Conservation (phyloP, 2,329 filamentous ascomycete species). For the Rhynchosporium agropyri region DNA sequence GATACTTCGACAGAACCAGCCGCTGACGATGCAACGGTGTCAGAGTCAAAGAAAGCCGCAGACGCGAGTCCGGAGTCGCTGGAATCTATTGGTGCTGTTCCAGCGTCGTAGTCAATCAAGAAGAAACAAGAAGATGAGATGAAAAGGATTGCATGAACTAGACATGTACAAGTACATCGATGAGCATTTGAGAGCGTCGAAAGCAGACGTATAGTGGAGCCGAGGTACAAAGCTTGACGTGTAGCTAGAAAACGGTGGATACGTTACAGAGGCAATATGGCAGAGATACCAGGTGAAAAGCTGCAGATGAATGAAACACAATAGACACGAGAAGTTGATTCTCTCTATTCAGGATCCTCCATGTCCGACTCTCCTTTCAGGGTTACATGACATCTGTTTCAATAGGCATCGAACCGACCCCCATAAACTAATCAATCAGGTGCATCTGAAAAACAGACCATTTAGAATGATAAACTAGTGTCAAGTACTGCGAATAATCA, state of each 20-base stretch:
- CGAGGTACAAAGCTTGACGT: not conserved
- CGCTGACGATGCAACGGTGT: not conserved
- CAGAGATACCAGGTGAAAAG: constrained; percentile 9
- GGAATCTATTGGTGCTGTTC: constrained; percentile 33
- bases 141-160: not conserved
- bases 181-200: constrained; percentile 11
- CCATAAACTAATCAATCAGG: too few relatives aligned
- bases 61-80: constrained; percentile 25
- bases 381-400: too few relatives aligned
- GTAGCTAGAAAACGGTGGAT: not conserved
- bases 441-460: too few relatives aligned
- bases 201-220: not conserved
- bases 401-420: too few relatives aligned
- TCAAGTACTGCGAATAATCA: not conserved
- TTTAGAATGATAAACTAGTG: too few relatives aligned
- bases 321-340: too few relatives aligned
- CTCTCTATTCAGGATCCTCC: too few relatives aligned
- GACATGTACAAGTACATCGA: constrained; percentile 12
- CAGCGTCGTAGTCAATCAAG: constrained; percentile 33
- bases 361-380: too few relatives aligned
- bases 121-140: not conserved
- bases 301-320: too few relatives aligned
- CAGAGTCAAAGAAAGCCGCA: constrained; percentile 27
- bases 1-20: not conserved
- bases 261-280: not conserved